phyloP scores from a whole-genome alignment of 164 flowering plant species.

The Euptelea pleiosperma region DNA sequence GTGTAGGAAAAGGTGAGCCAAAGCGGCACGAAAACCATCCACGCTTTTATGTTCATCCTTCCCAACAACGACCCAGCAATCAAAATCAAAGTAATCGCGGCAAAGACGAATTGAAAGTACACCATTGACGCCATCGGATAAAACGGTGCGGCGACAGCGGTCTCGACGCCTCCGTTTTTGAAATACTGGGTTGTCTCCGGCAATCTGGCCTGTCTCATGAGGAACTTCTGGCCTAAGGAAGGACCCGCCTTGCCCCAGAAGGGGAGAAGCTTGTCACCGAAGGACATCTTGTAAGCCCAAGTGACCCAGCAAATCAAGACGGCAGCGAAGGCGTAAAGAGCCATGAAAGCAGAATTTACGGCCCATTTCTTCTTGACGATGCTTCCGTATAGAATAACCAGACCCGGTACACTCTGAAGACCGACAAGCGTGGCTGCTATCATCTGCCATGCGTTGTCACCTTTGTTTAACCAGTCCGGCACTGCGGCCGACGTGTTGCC shows the following conservation, averaged over 20 bases:
- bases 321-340: slow-evolving; percentile 17
- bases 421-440: slow-evolving; percentile 17
- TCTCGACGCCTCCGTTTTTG: slow-evolving; percentile 1
- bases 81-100: slow-evolving; percentile 13
- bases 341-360: slow-evolving; percentile 19
- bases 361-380: slow-evolving; percentile 21
- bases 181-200: slow-evolving; percentile 14
- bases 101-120: slow-evolving; percentile 11
- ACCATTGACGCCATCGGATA: slow-evolving; percentile 19
- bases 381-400: slow-evolving; percentile 14
- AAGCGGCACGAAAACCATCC: slow-evolving; percentile 20
- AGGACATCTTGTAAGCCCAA: slow-evolving; percentile 16
- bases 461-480: slow-evolving; percentile 20
- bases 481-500: slow-evolving; percentile 8
- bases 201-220: slow-evolving; percentile 12
- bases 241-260: slow-evolving; percentile 19
- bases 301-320: slow-evolving; percentile 17
- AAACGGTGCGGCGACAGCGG: slow-evolving; percentile 3
- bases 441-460: slow-evolving; percentile 21
- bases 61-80: slow-evolving; percentile 10
- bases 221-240: slow-evolving; percentile 12
- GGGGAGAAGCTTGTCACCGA: slow-evolving; percentile 14
- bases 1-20: slow-evolving; percentile 23
- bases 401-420: slow-evolving; percentile 13
- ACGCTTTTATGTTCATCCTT: slow-evolving; percentile 13